Evolutionary conservation across 768 basidiomycete genomes (phyloP).

Genomic region (Auricularia heimuer): DNA sequence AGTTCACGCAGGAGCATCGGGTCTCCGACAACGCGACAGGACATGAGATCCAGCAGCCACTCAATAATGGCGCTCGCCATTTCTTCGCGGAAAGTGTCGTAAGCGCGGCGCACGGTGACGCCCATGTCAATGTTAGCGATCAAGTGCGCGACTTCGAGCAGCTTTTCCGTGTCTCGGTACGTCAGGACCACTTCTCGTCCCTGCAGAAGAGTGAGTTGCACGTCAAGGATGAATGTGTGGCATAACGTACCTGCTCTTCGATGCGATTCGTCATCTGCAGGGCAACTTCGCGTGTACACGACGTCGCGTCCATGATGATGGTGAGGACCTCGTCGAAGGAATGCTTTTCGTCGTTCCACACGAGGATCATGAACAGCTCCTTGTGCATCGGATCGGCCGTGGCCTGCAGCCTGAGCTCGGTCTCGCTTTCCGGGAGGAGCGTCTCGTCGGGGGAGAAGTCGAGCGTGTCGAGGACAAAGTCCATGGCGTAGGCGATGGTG

Average conservation of each 20-base stretch:
- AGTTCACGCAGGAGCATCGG: constrained; percentile 60
- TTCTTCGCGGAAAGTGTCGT: constrained; percentile 85
- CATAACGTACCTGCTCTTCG: constrained; percentile 42
- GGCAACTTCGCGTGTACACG: constrained; percentile 48
- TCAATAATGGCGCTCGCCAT: constrained; percentile 75
- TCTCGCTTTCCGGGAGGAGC: constrained; percentile 51
- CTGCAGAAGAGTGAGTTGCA: constrained; percentile 7
- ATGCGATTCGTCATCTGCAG: constrained; percentile 44
- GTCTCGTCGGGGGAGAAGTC: constrained; percentile 77
- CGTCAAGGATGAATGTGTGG: constrained; percentile 6
- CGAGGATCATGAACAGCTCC: constrained; percentile 68
- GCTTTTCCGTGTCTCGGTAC: constrained; percentile 36
- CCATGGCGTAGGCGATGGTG: constrained; percentile 67
- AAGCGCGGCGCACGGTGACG: constrained; percentile 77
- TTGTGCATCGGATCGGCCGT: constrained; percentile 71
- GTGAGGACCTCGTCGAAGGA: constrained; percentile 81
- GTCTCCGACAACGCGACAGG: constrained; percentile 59
- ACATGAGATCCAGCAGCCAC: constrained; percentile 75
- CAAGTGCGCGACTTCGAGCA: constrained; percentile 70
- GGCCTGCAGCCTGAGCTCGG: constrained; percentile 61
- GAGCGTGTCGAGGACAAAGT: constrained; percentile 75
- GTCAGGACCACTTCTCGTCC: constrained; percentile 82
- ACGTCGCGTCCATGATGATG: constrained; percentile 48
- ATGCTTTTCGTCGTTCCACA: constrained; percentile 98
- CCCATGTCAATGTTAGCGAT: constrained; percentile 85